Conservation (phyloP, 176 grass and related monocot genomes). For the Ampelocalamus luodianensis region DNA sequence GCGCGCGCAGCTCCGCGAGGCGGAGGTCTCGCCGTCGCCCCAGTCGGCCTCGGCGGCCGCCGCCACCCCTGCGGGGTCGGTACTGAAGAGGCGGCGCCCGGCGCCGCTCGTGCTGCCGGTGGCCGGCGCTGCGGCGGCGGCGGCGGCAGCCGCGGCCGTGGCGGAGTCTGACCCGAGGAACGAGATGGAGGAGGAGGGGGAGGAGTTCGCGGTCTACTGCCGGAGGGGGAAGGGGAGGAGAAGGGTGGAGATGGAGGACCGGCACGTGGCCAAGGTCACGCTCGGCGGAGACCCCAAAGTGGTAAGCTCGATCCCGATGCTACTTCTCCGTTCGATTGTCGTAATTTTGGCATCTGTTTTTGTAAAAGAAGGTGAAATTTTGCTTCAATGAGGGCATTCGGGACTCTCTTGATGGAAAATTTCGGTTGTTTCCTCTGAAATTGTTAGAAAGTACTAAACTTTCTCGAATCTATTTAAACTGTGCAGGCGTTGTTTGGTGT, state of each 20-base stretch:
- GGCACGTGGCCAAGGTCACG: conserved; percentile 68
- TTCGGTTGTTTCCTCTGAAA: not conserved
- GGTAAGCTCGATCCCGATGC: conserved; percentile 47
- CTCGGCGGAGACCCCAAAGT: conserved; percentile 70
- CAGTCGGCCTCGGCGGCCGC: not conserved
- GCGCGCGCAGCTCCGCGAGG: conserved; percentile 48
- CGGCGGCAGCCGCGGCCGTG: conserved; percentile 50
- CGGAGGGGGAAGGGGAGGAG: conserved; percentile 82
- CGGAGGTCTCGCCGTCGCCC: conserved; percentile 37
- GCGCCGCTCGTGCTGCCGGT: conserved; percentile 71
- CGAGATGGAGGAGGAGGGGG: conserved; percentile 73
- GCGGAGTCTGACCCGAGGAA: conserved; percentile 60
- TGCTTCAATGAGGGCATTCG: not conserved
- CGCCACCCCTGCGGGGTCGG: conserved; percentile 27
- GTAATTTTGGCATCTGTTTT: not conserved
- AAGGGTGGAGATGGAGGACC: conserved; percentile 91
- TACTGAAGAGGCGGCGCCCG: conserved; percentile 86
- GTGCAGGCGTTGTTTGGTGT: conserved; percentile 88
- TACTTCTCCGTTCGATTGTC: not conserved
- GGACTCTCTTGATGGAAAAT: not conserved
- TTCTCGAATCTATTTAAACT: not conserved
- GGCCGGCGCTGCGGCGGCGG: not conserved
- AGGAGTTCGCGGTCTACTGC: conserved; percentile 81
- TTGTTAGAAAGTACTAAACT: not conserved
- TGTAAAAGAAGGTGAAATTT: not conserved